Evolutionary conservation across 805 yeast genomes (phyloP), one percentile per base, ranked within the genome.

Genomic region (Saturnispora besseyi): DNA sequence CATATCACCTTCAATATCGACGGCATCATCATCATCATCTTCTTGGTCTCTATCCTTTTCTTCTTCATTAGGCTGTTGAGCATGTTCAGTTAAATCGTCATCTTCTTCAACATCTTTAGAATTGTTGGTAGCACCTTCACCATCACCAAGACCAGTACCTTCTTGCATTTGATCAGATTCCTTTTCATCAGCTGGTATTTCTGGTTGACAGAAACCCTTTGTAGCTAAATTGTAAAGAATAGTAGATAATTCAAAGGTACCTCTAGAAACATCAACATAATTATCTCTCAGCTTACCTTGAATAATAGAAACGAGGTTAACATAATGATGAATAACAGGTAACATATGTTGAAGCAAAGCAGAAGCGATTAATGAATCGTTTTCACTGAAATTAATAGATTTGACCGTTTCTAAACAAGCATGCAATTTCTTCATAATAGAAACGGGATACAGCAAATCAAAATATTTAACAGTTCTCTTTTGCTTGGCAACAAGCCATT

Each of bases 1-100:
- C 95, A 93, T 87, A 59, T 93, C 98, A 33, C 97, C 96, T 59
- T 90, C 96, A 63, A 90, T 86, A 45, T 88, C 96, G 43, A 87
- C 89, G 5, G 97, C 97, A 63, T 88, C 88, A 55, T 87, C 88
- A 46, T 88, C 79, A 8, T 80, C 82, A n/a, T 84, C 84, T 9
- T 68, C 70, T 12, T 79, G 75, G 5, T 80, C 77, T n/a, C 81
- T 75, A 22, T 84, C 78, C 34, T 83, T 78, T 46, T 84, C 77
- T 34, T 89, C 90, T 46, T 82, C 78, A 56, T 87, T 84, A 30
- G 83, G 82, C 49, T 80, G 78, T 58, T 84, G 87, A 18, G 79
- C 80, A 53, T 78, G 75, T 61, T 89, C 96, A 4, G 83, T 72
- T 45, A 91, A 71, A 64, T 93, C 96, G 54, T 89, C 96, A 57